A percentile compares a stretch with the other conserved stretches of the same genome.
phyloP scores from a whole-genome alignment of 1,284 basidiomycete species.

The Termitomyces sp. region DNA sequence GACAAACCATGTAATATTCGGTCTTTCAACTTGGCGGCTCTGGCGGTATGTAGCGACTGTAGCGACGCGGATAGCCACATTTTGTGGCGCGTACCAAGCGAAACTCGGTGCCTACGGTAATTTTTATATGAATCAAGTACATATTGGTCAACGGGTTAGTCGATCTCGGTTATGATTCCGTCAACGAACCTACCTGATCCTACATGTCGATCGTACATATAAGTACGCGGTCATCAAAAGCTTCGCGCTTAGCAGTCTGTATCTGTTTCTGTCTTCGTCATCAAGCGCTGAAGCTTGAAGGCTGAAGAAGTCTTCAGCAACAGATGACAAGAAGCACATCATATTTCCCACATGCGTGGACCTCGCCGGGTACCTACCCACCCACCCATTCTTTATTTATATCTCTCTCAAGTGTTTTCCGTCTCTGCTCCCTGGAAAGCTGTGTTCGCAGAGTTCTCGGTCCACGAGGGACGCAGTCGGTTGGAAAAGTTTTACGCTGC shows the following conservation, averaged over 20 bases:
- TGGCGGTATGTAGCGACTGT: neutral
- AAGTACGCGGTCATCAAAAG: conserved; percentile 22
- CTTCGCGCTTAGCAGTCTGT: conserved; percentile 20
- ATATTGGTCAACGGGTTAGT: neutral
- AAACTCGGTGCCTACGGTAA: conserved; percentile 7
- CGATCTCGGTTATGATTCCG: conserved; percentile 18
- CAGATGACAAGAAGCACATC: neutral
- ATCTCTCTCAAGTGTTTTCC: too few species aligned
- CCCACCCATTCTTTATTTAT: too few species aligned
- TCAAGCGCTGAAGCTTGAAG: too few species aligned
- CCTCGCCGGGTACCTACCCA: too few species aligned
- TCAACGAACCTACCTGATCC: conserved; percentile 1
- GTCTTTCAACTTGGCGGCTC: neutral
- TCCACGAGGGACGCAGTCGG: too few species aligned
- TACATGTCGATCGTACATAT: conserved; percentile 15
- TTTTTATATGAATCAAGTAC: neutral
- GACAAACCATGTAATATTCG: neutral
- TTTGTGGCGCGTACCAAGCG: conserved; percentile 13
- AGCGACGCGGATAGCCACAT: conserved; percentile 11
- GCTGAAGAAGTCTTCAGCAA: neutral
- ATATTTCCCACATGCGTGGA: neutral
- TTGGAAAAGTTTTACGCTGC: too few species aligned
- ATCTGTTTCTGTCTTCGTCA: conserved; percentile 1
- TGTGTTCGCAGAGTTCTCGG: too few species aligned
- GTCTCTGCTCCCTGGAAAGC: too few species aligned